Conservation (phyloP, 2,329 filamentous ascomycete species). For the Monilinia fructigena region DNA sequence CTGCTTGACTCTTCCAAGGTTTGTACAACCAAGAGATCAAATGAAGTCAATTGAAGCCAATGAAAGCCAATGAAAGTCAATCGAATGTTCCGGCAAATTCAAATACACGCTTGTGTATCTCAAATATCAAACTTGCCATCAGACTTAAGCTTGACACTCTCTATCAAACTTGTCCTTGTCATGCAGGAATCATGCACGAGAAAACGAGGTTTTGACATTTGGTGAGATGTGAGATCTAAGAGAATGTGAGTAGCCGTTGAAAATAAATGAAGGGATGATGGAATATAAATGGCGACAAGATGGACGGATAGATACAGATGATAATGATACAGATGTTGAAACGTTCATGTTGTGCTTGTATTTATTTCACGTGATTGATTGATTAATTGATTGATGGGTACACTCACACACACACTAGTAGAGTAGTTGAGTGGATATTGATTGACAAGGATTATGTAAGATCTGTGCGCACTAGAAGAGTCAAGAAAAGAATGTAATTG, state of each 20-base stretch:
- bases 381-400: too few species aligned
- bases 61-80: too few species aligned
- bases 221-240: not conserved
- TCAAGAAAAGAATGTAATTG: too few species aligned
- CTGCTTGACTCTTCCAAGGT: too few species aligned
- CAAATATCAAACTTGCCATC: conserved; percentile 1
- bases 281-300: too few species aligned
- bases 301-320: not conserved
- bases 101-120: conserved; percentile 1
- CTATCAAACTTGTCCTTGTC: conserved; percentile 15
- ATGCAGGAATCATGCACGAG: conserved; percentile 15
- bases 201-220: conserved; percentile 20
- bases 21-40: too few species aligned
- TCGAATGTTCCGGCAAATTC: not conserved
- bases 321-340: not conserved
- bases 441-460: not conserved
- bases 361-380: not conserved
- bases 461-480: not conserved
- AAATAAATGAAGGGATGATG: conserved; percentile 8
- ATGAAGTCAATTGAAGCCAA: too few species aligned
- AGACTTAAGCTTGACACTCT: not conserved
- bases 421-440: too few species aligned
- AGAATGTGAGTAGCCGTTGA: not conserved
- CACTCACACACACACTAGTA: too few species aligned
- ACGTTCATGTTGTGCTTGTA: conserved; percentile 1